These are phyloP conservation scores for Tremella fuciformis DNA, from an alignment of 768 basidiomycete genomes.

Conservation along the genomic window DNA sequence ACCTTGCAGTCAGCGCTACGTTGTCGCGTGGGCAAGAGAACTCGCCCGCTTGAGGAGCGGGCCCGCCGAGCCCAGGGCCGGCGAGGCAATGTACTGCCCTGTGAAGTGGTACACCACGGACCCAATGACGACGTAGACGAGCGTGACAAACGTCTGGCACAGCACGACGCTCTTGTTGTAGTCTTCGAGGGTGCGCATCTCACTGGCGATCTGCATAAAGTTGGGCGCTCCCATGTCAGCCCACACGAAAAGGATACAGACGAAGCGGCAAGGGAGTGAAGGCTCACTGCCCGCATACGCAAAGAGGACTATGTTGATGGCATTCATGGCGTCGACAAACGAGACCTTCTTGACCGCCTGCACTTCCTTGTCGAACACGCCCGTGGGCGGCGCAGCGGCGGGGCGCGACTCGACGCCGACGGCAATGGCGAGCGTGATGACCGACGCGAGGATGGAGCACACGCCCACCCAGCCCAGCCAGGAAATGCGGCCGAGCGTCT, in stretches of 20 bases:
- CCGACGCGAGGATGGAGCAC: constrained; percentile 30
- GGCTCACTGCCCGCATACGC: constrained; percentile 37
- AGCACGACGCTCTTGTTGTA: constrained; percentile 46
- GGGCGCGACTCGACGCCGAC: constrained; percentile 35
- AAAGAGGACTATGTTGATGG: constrained; percentile 47
- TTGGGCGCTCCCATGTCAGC: constrained; percentile 12
- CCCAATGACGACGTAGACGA: constrained; percentile 37
- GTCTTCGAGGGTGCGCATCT: constrained; percentile 50
- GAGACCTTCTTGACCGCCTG: constrained; percentile 15
- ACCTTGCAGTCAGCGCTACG: constrained; percentile 18
- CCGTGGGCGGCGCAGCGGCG: constrained; percentile 24
- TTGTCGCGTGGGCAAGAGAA: too few species aligned
- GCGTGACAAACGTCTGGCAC: constrained; percentile 40
- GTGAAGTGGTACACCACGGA: constrained; percentile 45
- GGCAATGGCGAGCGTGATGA: constrained; percentile 28
- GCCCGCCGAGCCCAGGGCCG: constrained; percentile 49
- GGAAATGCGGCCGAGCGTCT: constrained; percentile 46
- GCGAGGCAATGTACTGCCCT: constrained; percentile 48
- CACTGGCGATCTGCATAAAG: constrained; percentile 43
- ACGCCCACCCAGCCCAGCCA: constrained; percentile 46
- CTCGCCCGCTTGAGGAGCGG: constrained; percentile 25
- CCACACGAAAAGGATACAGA: neutral
- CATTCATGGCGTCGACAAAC: constrained; percentile 48
- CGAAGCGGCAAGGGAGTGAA: neutral
- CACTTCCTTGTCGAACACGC: constrained; percentile 13